A percentile compares a stretch with the other conserved stretches of the same genome.
phyloP scores from a whole-genome alignment of 2,329 filamentous ascomycete species.

The Botryotinia calthae region DNA sequence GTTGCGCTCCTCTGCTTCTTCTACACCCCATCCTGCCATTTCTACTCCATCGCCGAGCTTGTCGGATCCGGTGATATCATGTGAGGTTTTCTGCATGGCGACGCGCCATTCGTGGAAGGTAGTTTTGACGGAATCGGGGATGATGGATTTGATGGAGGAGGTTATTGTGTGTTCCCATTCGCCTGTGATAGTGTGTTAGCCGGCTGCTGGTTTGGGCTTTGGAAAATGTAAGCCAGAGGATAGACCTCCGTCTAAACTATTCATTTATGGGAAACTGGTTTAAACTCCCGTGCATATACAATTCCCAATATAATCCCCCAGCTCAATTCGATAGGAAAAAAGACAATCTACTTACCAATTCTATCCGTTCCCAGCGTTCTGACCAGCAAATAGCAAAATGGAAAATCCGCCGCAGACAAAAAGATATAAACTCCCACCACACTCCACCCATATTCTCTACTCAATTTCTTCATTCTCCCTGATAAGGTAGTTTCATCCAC shows the following conservation, averaged over 20 bases:
- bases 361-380: constrained; percentile 77
- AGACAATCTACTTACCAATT: constrained; percentile 59
- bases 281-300: not conserved
- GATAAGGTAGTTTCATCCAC: constrained; percentile 30
- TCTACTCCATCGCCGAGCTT: constrained; percentile 48
- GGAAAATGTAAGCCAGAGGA: not conserved
- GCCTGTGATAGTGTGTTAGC: constrained; percentile 41
- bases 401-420: constrained; percentile 84
- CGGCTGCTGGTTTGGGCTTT: no score
- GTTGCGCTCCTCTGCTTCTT: constrained; percentile 60
- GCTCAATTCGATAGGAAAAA: not conserved
- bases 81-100: constrained; percentile 48
- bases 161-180: constrained; percentile 66
- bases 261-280: constrained; percentile 4
- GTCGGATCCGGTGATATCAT: constrained; percentile 45
- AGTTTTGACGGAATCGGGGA: constrained; percentile 59
- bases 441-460: constrained; percentile 90
- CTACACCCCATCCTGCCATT: constrained; percentile 58
- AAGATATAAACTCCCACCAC: constrained; percentile 87
- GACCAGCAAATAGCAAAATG: constrained; percentile 90
- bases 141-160: constrained; percentile 54
- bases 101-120: constrained; percentile 51
- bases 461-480: constrained; percentile 68
- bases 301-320: not conserved
- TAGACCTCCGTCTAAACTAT: not conserved